Percentiles rank a stretch among this genome's conserved stretches.
phyloP scores from a whole-genome alignment of 2,329 filamentous ascomycete genomes.

The Lizonia empirigonia region DNA sequence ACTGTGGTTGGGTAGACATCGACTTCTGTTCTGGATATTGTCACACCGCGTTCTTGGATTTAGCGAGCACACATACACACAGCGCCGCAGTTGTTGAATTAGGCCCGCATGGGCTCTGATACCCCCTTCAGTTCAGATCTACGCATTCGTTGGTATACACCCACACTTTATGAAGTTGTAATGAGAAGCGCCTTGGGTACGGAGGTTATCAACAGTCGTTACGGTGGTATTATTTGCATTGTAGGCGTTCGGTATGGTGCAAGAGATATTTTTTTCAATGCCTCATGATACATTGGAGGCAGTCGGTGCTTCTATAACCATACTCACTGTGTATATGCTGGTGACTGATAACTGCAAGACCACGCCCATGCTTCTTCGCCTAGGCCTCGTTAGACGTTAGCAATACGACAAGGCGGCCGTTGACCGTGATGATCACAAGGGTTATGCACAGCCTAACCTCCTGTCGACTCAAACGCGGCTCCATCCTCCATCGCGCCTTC shows the following conservation, averaged over 20 bases:
- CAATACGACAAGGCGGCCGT: not conserved
- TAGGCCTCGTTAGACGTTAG: not conserved
- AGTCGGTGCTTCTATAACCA: not conserved
- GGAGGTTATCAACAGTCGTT: not conserved
- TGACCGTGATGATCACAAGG: not conserved
- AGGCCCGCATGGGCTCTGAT: constrained; percentile 13
- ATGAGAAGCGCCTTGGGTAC: constrained; percentile 4
- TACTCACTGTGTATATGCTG: not conserved
- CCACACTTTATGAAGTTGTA: constrained; percentile 4
- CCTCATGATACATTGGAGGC: not conserved
- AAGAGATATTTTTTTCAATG: not conserved
- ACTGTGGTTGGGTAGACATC: not conserved
- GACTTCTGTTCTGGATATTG: constrained; percentile 5
- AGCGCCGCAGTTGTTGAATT: constrained; percentile 8
- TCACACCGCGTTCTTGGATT: constrained; percentile 11
- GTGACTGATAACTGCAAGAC: not conserved
- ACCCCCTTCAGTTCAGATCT: constrained; percentile 12
- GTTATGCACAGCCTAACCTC: not conserved
- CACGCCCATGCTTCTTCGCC: not conserved
- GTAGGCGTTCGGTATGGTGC: not conserved
- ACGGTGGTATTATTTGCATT: not conserved
- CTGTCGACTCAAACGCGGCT: not conserved
- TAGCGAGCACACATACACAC: constrained; percentile 19
- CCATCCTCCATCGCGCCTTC: not conserved
- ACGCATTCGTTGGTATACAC: constrained; percentile 4